Conservation (phyloP, 257 asterid genomes). For the Solanum pinnatisectum region DNA sequence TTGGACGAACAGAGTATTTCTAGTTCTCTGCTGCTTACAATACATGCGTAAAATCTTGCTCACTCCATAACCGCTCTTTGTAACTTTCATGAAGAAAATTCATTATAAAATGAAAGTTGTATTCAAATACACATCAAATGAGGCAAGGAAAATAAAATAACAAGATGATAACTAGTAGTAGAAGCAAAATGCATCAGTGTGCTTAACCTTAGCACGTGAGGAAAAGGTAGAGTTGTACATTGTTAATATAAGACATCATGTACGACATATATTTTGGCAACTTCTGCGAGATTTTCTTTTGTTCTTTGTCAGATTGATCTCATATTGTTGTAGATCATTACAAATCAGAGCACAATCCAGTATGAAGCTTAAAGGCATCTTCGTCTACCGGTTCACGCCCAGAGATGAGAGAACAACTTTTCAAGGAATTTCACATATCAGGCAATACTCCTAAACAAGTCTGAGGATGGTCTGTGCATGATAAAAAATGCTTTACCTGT, state of each 20-base stretch:
- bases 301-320: neutral
- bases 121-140: neutral
- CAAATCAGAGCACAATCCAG: neutral
- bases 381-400: neutral
- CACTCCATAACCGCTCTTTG: neutral
- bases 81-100: neutral
- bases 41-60: neutral
- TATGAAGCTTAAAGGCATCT: neutral
- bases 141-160: neutral
- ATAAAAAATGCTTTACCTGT: neutral
- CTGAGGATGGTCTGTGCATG: neutral
- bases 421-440: neutral
- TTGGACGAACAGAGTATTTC: neutral
- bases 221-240: neutral
- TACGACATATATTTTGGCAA: neutral
- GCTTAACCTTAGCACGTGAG: neutral
- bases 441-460: neutral
- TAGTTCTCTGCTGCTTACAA: neutral
- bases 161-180: neutral
- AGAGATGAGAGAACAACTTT: neutral
- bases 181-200: neutral
- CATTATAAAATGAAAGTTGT: neutral
- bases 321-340: neutral
- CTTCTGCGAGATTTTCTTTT: neutral
- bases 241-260: neutral